phyloP scores from a whole-genome alignment of 768 basidiomycete species.

The Hypsizygus marmoreus region DNA sequence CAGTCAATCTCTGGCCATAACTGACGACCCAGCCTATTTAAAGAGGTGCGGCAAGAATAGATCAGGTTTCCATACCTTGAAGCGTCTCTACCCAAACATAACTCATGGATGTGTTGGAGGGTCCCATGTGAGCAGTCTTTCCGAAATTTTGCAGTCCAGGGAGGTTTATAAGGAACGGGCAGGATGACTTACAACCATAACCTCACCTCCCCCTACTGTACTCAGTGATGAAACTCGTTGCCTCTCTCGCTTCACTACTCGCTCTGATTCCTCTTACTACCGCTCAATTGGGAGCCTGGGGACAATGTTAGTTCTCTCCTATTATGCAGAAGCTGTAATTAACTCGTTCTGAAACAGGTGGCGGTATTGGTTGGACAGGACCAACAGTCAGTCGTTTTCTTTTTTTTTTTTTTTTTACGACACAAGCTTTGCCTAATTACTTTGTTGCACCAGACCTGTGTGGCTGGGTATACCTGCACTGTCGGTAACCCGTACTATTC shows the following conservation, averaged over 20 bases:
- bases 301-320: constrained; percentile 32
- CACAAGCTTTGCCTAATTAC: background rate
- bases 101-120: background rate
- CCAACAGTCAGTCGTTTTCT: constrained; percentile 25
- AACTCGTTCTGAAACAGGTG: constrained; percentile 16
- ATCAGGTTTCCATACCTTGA: no score
- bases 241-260: constrained; percentile 28
- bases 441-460: constrained; percentile 31
- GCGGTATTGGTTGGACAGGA: constrained; percentile 29
- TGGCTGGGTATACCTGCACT: constrained; percentile 40
- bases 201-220: background rate
- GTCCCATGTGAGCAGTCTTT: constrained; percentile 13
- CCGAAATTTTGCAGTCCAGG: constrained; percentile 13
- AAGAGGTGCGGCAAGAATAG: no score
- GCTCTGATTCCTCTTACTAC: constrained; percentile 22
- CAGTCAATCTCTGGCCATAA: no score
- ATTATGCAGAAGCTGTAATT: background rate
- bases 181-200: background rate
- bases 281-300: constrained; percentile 32
- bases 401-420: background rate
- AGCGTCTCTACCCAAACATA: no score
- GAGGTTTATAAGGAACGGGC: constrained; percentile 5
- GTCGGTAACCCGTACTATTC: constrained; percentile 43
- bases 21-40: no score
- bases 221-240: constrained; percentile 20